phyloP scores from a whole-genome alignment of 164 flowering plant genomes.

The Umbellularia californica region DNA sequence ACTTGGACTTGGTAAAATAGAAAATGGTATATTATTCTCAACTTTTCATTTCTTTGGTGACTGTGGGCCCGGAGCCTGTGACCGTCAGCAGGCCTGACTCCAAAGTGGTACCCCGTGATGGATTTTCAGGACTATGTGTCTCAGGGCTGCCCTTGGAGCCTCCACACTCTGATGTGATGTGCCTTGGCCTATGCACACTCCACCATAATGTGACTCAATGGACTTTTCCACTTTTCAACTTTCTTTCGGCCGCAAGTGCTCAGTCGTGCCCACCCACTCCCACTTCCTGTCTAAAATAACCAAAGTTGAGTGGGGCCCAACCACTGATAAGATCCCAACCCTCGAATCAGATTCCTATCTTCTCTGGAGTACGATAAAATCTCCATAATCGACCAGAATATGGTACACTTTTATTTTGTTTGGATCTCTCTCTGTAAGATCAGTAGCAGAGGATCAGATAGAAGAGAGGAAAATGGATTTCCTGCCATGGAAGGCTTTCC shows the following conservation, averaged over 20 bases:
- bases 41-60: no score
- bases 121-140: neutral
- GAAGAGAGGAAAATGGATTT: constrained; percentile 29
- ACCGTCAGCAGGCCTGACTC: neutral
- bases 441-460: neutral
- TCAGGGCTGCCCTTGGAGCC: neutral
- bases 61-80: neutral
- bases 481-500: constrained; percentile 42
- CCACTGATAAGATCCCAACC: no score
- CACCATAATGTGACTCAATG: neutral
- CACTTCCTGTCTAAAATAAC: no score
- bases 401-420: neutral
- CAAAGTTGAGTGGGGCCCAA: no score
- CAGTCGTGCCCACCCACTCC: no score
- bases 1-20: no score
- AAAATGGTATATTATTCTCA: no score
- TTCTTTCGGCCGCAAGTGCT: no score
- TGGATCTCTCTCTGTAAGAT: no score
- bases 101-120: neutral
- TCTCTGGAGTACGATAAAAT: no score
- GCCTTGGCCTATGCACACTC: neutral
- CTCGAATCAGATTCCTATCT: neutral
- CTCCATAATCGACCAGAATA: no score
- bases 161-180: no score
- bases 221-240: neutral